These are phyloP conservation scores for Eucalyptus guilfoylei DNA, from an alignment of 345 rosid genomes.

Conservation along the genomic window DNA sequence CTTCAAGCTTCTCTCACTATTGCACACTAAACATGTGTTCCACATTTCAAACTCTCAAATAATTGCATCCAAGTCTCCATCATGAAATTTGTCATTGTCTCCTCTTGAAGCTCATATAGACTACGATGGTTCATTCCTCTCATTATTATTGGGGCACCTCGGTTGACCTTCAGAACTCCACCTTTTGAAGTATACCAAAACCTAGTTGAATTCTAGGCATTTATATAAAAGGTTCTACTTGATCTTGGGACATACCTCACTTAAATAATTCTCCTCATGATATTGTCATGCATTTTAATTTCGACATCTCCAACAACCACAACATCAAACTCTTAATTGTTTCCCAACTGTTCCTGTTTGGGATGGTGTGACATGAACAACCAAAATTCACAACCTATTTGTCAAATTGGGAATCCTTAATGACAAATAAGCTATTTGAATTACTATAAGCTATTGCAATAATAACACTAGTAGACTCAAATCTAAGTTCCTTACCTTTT, in stretches of 20 bases:
- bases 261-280: not conserved
- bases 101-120: not conserved
- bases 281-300: not conserved
- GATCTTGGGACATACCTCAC: not conserved
- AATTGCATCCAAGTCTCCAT: not conserved
- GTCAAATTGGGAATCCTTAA: not conserved
- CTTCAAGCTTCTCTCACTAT: not conserved
- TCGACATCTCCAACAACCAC: not conserved
- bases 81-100: not conserved
- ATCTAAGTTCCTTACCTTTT: not conserved
- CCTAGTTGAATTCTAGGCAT: not conserved
- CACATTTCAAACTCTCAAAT: not conserved
- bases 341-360: not conserved
- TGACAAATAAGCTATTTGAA: not conserved
- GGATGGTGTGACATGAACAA: not conserved
- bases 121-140: not conserved
- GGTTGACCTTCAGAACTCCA: not conserved
- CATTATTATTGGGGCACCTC: not conserved
- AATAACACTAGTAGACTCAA: constrained; percentile 28
- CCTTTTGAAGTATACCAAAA: not conserved
- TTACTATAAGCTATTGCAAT: not conserved
- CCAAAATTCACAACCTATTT: not conserved
- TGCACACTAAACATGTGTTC: not conserved
- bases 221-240: not conserved
- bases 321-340: not conserved